These are phyloP conservation scores for Fusarium nurragi DNA, from an alignment of 2,329 filamentous ascomycete species.

Conservation along the genomic window DNA sequence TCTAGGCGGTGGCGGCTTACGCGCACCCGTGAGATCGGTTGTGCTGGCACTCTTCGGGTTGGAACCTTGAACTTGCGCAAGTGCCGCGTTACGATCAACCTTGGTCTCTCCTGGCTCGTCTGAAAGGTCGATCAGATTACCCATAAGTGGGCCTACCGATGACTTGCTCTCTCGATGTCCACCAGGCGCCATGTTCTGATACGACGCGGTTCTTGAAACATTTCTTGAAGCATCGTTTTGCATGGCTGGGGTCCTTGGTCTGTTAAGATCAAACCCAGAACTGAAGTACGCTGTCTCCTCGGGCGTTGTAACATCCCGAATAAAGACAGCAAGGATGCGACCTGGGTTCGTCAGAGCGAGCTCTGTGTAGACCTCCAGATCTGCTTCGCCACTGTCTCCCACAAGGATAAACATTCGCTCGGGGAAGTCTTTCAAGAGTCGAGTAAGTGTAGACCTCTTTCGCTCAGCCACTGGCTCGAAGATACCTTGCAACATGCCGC, in stretches of 20 bases:
- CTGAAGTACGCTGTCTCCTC: conserved; percentile 81
- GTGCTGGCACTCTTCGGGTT: conserved; percentile 41
- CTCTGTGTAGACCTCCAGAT: conserved; percentile 96
- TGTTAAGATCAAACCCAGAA: conserved; percentile 53
- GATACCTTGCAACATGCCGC: conserved; percentile 95
- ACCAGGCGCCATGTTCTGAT: conserved; percentile 42
- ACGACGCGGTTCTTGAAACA: conserved; percentile 29
- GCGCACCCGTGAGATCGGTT: conserved; percentile 45
- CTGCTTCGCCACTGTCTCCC: conserved; percentile 95
- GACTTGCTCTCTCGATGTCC: conserved; percentile 38
- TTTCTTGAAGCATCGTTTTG: conserved; percentile 41
- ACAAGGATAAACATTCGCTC: conserved; percentile 89
- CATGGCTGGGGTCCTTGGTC: conserved; percentile 42
- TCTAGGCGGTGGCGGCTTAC: conserved; percentile 60
- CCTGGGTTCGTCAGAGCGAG: conserved; percentile 86
- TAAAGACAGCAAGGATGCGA: conserved; percentile 87
- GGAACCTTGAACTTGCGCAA: conserved; percentile 44
- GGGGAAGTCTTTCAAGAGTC: conserved; percentile 89
- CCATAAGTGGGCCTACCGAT: conserved; percentile 57
- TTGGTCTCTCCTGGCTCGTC: conserved; percentile 58
- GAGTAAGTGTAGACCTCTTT: conserved; percentile 88
- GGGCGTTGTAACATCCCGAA: conserved; percentile 91
- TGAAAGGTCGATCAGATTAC: conserved; percentile 69
- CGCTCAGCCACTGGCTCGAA: conserved; percentile 97
- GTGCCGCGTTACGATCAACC: conserved; percentile 48